Base-by-base conservation (phyloP, 805 yeast species). In the Zygoascus bituminiphila region DNA sequence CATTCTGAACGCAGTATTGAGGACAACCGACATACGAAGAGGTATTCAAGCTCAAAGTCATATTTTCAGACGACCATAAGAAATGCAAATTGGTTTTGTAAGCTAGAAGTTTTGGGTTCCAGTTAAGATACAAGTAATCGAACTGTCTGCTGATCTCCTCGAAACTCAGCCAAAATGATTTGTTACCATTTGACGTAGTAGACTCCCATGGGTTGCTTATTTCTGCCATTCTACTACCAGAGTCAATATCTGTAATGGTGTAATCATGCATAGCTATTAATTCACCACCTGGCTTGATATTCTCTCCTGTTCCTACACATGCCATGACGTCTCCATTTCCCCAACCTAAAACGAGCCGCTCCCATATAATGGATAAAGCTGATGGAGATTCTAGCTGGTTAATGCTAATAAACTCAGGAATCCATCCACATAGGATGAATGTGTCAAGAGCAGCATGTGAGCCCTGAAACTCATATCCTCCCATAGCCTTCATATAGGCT, bases 391-490 rank as follows among this genome's bases (percentile, higher is more conserved):
- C 39, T 36, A 14, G 22, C 39, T 36, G 22, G 4, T 67, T 60
- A 1, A 68, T 54, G 2, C 62, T 51, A 2, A 67, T 51, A 46
- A 71, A 72, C 50, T 85, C 88, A 0, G 96, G 95, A 5, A 82
- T 61, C 81, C 84, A 88, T 1, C 89, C 88, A 1, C 80, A 70
- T 2, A 88, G 54, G 38, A 78, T 63, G 56, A 67, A 85, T 0
- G 84, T 74, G 57, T 85, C 96, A 12, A 73, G 67, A 2, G 84
- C 83, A 58, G 85, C 77, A 60, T 88, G 86, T 0, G 95, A 86
- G 0, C 96, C 96, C 1, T 61, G 57, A 42, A 79, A 76, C n/a
- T 68, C 68, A 56, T 82, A 82, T 2, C 87, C 83, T 1, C 79
- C 77, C 64, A 72, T 63, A 0, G 82, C 61, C 55, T 77, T 77